phyloP scores from a whole-genome alignment of 2,329 filamentous ascomycete species.

The Celoporthe dispersa region DNA sequence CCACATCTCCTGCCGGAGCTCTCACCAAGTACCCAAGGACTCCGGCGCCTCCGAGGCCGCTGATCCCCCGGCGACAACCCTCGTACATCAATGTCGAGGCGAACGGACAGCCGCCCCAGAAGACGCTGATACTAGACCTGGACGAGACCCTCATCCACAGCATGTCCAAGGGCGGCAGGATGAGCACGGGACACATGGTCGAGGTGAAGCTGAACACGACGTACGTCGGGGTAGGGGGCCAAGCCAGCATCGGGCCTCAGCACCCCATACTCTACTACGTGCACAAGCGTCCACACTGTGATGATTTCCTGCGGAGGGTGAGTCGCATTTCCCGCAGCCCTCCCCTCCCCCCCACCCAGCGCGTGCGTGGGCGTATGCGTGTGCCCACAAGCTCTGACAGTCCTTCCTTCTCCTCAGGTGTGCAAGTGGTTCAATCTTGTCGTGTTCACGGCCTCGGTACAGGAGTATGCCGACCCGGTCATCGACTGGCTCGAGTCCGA shows the following conservation, averaged over 20 bases:
- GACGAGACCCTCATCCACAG: constrained; percentile 98
- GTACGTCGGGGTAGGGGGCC: constrained; percentile 68
- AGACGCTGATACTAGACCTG: constrained; percentile 92
- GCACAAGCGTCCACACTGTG: constrained; percentile 94
- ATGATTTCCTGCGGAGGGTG: constrained; percentile 90
- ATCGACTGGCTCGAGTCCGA: constrained; percentile 99
- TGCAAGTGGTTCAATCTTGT: constrained; percentile 99
- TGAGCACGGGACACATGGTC: constrained; percentile 98
- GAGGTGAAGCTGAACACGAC: constrained; percentile 87
- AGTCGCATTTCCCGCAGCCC: constrained; percentile 33
- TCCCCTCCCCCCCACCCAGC: neutral
- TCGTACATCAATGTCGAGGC: constrained; percentile 74
- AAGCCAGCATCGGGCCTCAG: constrained; percentile 74
- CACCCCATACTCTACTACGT: constrained; percentile 99
- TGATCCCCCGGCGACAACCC: constrained; percentile 86
- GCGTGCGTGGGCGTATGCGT: neutral
- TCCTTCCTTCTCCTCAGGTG: constrained; percentile 54
- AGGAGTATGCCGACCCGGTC: constrained; percentile 97
- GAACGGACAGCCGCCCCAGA: constrained; percentile 66
- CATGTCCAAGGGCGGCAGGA: constrained; percentile 93
- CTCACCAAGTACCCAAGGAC: constrained; percentile 90
- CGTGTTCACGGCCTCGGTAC: constrained; percentile 94
- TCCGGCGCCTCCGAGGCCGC: constrained; percentile 83
- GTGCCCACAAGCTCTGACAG: neutral
- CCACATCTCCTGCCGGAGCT: constrained; percentile 78